Evolutionary conservation across 2,329 filamentous ascomycete species (phyloP).

Genomic region (Microsporum ferrugineum): DNA sequence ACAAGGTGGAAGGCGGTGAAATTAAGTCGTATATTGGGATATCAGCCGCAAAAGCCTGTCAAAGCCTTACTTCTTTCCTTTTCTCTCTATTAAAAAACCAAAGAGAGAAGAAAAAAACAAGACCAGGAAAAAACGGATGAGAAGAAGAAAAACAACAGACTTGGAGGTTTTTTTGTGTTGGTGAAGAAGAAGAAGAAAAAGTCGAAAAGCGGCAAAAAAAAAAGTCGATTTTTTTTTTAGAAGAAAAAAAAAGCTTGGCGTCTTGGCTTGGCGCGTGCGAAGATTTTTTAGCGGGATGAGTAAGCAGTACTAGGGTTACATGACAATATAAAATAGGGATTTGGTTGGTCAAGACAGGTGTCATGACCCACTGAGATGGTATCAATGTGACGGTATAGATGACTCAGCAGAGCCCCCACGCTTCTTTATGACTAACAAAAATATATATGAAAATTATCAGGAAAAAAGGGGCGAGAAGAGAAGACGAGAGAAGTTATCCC

Average conservation of each 20-base stretch:
- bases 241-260: conserved; percentile 2
- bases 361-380: background rate
- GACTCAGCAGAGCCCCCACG: conserved; percentile 1
- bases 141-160: conserved; percentile 14
- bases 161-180: background rate
- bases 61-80: background rate
- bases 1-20: background rate
- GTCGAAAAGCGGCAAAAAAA: background rate
- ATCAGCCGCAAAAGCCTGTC: background rate
- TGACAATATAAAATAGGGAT: background rate
- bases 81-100: background rate
- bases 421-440: background rate
- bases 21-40: background rate
- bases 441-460: background rate
- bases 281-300: background rate
- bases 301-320: background rate
- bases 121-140: conserved; percentile 1
- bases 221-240: background rate
- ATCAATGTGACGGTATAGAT: background rate
- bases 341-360: background rate
- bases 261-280: background rate
- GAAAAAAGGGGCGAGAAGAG: background rate
- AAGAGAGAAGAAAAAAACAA: conserved; percentile 4
- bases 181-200: conserved; percentile 9
- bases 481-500: background rate